Percentiles rank a stretch among this genome's conserved stretches.
These are phyloP conservation scores for Phytophthora fragariae DNA, from an alignment of 352 stramenopile genomes.

Conservation along the genomic window DNA sequence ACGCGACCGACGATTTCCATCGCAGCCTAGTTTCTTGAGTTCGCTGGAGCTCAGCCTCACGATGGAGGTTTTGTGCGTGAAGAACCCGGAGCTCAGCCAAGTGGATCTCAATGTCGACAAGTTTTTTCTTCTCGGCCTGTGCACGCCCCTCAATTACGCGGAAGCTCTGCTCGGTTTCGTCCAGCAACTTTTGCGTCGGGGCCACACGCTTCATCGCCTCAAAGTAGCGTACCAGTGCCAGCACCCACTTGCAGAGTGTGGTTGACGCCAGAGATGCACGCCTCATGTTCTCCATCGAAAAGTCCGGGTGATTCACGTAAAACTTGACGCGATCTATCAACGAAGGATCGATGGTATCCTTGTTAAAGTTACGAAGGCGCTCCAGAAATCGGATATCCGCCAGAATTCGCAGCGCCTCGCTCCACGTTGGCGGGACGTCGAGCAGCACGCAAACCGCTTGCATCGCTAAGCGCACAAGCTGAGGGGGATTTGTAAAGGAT, in stretches of 20 bases:
- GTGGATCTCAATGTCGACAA: slow-evolving; percentile 56
- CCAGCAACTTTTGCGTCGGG: slow-evolving; percentile 58
- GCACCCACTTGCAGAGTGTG: slow-evolving; percentile 77
- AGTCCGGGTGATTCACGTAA: slow-evolving; percentile 75
- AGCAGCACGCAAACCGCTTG: slow-evolving; percentile 79
- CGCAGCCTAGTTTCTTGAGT: slow-evolving; percentile 53
- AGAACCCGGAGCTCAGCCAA: slow-evolving; percentile 55
- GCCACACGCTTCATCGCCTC: slow-evolving; percentile 70
- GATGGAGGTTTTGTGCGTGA: slow-evolving; percentile 43
- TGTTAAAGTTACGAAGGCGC: slow-evolving; percentile 65
- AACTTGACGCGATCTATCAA: slow-evolving; percentile 64
- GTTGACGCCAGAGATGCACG: slow-evolving; percentile 71
- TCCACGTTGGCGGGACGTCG: slow-evolving; percentile 65
- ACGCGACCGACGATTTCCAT: slow-evolving; percentile 49
- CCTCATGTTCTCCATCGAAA: slow-evolving; percentile 84
- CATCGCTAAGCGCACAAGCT: slow-evolving; percentile 79
- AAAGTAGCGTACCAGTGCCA: slow-evolving; percentile 74
- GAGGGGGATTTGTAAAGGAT: slow-evolving; percentile 74
- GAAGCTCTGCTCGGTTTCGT: slow-evolving; percentile 52
- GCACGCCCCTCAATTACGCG: slow-evolving; percentile 51
- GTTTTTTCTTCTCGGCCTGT: slow-evolving; percentile 53
- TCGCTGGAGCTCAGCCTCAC: slow-evolving; percentile 60
- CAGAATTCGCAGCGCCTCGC: slow-evolving; percentile 66
- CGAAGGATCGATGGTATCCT: slow-evolving; percentile 52
- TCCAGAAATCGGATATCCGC: slow-evolving; percentile 79